phyloP scores from a whole-genome alignment of 1,284 basidiomycete species.

The Cronartium quercuum region DNA sequence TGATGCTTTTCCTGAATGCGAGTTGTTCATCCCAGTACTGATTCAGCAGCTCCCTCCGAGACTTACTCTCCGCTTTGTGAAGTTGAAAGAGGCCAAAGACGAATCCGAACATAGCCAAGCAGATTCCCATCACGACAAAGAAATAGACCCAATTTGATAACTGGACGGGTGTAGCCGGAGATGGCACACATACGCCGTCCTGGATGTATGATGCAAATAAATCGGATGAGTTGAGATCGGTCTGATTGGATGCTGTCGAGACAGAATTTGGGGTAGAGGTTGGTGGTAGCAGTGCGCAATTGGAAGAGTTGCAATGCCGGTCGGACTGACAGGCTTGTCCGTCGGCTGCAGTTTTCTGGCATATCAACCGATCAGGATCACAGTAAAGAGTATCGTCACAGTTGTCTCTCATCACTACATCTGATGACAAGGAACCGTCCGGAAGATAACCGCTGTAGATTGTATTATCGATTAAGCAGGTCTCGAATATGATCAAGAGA shows the following conservation, averaged over 20 bases:
- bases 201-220: not conserved
- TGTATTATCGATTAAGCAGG: conserved; percentile 70
- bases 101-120: not conserved
- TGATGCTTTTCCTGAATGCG: not conserved
- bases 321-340: not conserved
- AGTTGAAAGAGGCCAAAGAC: not conserved
- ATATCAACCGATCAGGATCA: not conserved
- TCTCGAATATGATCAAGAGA: conserved; percentile 47
- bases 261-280: not conserved
- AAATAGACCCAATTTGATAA: not conserved
- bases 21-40: not conserved
- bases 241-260: not conserved
- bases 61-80: not conserved
- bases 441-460: conserved; percentile 64
- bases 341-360: not conserved
- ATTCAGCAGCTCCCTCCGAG: not conserved
- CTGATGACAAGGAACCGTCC: conserved; percentile 45
- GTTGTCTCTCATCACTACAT: not conserved
- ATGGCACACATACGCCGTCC: not conserved
- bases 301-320: not conserved
- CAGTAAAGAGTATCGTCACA: not conserved
- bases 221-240: not conserved
- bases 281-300: not conserved
- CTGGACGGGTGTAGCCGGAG: not conserved
- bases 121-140: not conserved